Evolutionary conservation across 164 flowering plant genomes (phyloP).

Genomic region (Tetracentron sinense): DNA sequence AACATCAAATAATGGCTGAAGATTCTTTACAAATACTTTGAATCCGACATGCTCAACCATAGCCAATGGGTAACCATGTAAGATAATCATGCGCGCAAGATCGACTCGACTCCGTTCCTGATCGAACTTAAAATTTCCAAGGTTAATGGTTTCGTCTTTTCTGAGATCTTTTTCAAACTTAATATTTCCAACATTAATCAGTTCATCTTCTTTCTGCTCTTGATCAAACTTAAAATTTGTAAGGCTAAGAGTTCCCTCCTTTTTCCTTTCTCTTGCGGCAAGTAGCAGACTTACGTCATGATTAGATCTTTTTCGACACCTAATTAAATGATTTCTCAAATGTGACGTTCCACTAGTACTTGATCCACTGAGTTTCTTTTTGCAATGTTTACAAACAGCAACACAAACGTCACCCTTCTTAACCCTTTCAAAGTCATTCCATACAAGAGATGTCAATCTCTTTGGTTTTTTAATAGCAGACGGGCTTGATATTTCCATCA

Average conservation of each 20-base stretch:
- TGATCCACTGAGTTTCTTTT: constrained; percentile 71
- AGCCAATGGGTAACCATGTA: constrained; percentile 75
- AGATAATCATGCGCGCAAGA: constrained; percentile 83
- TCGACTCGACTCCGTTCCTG: constrained; percentile 61
- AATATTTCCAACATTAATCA: constrained; percentile 22
- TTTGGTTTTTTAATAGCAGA: constrained; percentile 46
- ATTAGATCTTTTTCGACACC: constrained; percentile 57
- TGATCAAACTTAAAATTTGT: constrained; percentile 38
- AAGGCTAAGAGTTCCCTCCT: constrained; percentile 31
- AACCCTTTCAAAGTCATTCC: constrained; percentile 76
- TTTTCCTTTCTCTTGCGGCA: constrained; percentile 51
- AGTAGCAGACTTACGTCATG: constrained; percentile 58
- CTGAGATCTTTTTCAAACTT: constrained; percentile 48
- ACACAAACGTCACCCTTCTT: constrained; percentile 53
- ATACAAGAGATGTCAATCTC: constrained; percentile 65
- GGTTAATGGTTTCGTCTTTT: constrained; percentile 36
- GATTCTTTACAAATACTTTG: constrained; percentile 60
- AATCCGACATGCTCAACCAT: constrained; percentile 88
- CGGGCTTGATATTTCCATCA: constrained; percentile 49
- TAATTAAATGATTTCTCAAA: constrained; percentile 73
- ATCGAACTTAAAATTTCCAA: constrained; percentile 49
- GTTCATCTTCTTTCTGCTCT: constrained; percentile 38
- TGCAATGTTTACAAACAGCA: constrained; percentile 75
- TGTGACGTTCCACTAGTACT: constrained; percentile 88
- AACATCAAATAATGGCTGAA: constrained; percentile 73